These are phyloP conservation scores for Xylaria palmicola DNA, from an alignment of 495 filamentous ascomycete species.

Conservation along the genomic window DNA sequence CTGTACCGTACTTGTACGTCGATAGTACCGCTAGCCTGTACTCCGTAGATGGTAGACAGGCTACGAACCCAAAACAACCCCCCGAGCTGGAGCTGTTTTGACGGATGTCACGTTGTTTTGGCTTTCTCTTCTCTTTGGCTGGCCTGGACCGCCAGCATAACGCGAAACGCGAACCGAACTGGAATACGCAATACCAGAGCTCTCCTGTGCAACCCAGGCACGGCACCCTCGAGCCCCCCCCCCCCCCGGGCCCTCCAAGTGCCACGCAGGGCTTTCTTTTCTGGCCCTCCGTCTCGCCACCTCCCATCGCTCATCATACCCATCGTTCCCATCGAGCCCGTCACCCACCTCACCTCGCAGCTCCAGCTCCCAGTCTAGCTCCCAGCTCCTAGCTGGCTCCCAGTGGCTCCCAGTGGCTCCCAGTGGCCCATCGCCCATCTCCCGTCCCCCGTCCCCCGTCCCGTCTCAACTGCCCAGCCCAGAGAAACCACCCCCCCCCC, in stretches of 20 bases:
- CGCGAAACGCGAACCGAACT: conserved; percentile 20
- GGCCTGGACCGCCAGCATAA: conserved; percentile 13
- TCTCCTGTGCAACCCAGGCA: conserved; percentile 17
- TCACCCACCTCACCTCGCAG: too few relatives aligned
- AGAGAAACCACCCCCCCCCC: conserved; percentile 16
- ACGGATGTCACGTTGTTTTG: conserved; percentile 11
- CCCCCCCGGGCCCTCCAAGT: too few relatives aligned
- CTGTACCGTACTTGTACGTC: too few relatives aligned
- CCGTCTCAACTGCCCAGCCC: conserved; percentile 2
- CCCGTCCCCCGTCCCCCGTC: background rate
- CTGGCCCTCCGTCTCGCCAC: background rate
- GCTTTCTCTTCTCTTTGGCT: conserved; percentile 8
- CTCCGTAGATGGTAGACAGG: background rate
- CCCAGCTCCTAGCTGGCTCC: too few relatives aligned
- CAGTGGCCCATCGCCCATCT: background rate
- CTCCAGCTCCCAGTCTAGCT: too few relatives aligned
- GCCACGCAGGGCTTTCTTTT: conserved; percentile 5
- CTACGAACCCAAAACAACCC: conserved; percentile 2
- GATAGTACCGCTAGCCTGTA: too few relatives aligned
- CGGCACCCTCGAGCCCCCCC: conserved; percentile 5
- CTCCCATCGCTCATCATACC: background rate
- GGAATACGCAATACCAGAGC: conserved; percentile 6
- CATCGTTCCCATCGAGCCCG: too few relatives aligned
- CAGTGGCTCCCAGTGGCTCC: too few relatives aligned
- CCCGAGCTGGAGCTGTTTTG: conserved; percentile 9